Evolutionary conservation across 179 eudicot species (phyloP), one percentile per base, ranked within the genome.

Genomic region (Sideroxylon spinosum): DNA sequence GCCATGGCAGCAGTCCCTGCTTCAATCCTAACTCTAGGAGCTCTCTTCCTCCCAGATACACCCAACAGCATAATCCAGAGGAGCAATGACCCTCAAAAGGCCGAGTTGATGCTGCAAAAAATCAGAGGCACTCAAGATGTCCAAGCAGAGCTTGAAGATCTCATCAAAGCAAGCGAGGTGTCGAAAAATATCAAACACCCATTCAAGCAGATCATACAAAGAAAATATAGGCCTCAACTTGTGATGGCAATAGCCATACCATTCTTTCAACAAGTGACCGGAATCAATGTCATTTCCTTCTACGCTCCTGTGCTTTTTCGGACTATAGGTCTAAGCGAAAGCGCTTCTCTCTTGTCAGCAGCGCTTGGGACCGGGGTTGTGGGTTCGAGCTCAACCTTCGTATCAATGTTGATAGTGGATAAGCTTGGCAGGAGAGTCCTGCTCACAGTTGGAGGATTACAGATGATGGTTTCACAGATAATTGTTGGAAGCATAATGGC

Each of bases 31-130:
- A 80, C 86, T 16, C 1, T 84, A 0, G 90, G 88, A n/a, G 77
- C 84, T 17, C 22, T 87, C 17, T 84, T 85, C 62, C 86, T 87
- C 37, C 87, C 87, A n/a, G 90, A 87, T 73, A 87, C 90, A 29
- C 86, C 90, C 12, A 87, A 82, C 80, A 85, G 88, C 82, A 79
- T 87, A 29, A 82, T 87, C 48, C 88, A 87, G 29, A 83, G 70
- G 26, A 70, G 76, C 25, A 68, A 79, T 22, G 81, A 85, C 46
- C 78, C 56, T 5, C 72, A 73, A 20, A 72, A 83, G 76, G 84
- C 86, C 29, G 79, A 70, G 16, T 1, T 57, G 23, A 81, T 85
- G 70, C 82, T 87, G 20, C 86, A 87, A 55, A 68, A 72, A 55
- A 56, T 87, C 37, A 55, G 87, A 66, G 89, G 87, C 63, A 75